Base-by-base conservation (phyloP, 1,139 yeast species). In the Martiniozyma asiatica region DNA sequence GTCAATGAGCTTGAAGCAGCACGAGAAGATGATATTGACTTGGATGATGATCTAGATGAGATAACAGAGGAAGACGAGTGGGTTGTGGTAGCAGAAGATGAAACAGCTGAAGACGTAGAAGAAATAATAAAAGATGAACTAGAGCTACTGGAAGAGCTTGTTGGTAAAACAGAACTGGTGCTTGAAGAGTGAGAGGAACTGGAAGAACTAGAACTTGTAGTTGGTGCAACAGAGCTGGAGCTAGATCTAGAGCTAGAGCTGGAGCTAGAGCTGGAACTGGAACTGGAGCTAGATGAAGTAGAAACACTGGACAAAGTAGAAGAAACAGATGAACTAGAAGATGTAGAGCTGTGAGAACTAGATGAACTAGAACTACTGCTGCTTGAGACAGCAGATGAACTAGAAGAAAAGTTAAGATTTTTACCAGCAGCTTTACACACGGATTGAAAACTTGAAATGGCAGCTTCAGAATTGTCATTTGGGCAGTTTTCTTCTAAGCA, bases 401-500 rank as follows among this genome's bases (percentile, higher is more conserved):
- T 24, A 11, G 36, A 15, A 13, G 35, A 12, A 26, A 55, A 36
- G 16, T 52, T 40, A 11, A 36, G 35, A 10, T 32, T 16, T 20
- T 58, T 55, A 34, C 59, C 59, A 27, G 47, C 59, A 36, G 61
- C 66, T 21, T 55, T 41, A 57, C 87, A 78, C 14, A 73, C 50
- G 39, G 55, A 42, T 53, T 68, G 51, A 55, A 80, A 78, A 18
- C 76, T 65, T 26, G 60, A 39, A 44, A 58, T 58, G 36, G 93
- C 93, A 34, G 64, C 55, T 32, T 58, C 69, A 25, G 74, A 61
- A 33, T 62, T 58, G 40, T 65, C 76, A 42, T 60, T 53, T 40
- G 92, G 89, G 62, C 94, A 82, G 38, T 61, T 64, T 35, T 60
- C 50, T 35, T 65, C 57, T 57, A 82, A 63, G 61, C 94, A 81